Evolutionary conservation across 164 flowering plant genomes (phyloP), one percentile per base, ranked within the genome.

Genomic region (Annona cherimola): DNA sequence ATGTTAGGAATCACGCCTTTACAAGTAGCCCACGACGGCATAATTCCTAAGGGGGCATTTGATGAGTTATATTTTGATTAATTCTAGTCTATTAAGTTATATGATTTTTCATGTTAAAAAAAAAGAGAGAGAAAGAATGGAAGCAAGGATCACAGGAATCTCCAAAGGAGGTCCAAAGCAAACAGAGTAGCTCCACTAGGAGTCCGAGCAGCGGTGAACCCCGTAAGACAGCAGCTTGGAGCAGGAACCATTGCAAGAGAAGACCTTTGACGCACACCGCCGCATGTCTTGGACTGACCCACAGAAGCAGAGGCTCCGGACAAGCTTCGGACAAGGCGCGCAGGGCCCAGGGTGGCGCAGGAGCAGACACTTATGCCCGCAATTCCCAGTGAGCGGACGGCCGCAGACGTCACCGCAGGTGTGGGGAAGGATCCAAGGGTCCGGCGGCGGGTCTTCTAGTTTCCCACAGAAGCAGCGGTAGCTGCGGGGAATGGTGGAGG

Each of bases 291-390:
- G 81, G 0, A 74, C 69, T 0, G 67, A 74, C n/a, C 92, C 89
- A 67, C 98, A 94, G 68, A 84, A 94, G 75, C 98, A 94, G 18
- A 74, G 69, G 42, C 77, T 40, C 63, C 79, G 82, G 6, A 92
- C 89, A 18, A 89, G 84, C 76, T 90, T 88, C 3, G 97, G 97
- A 75, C 98, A 94, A 3, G 96, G 74, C 0, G 98, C 95, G 77
- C 98, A 92, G 0, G 96, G 96, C 0, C 98, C 98, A 0, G 98
- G 98, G 73, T 94, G 98, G 73, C 98, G 92, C 35, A 94, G 74
- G 61, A 94, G 78, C 74, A 92, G 79, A 74, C 98, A 94, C 19
- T 66, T 41, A 42, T 94, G 98, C 1, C 97, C 98, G 60, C 98
- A 94, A 26, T 84, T 76, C 68, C 85, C 62, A 62, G 63, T 76